These are phyloP conservation scores for Phragmites australis DNA, from an alignment of 176 grass and related monocot genomes.

Conservation along the genomic window DNA sequence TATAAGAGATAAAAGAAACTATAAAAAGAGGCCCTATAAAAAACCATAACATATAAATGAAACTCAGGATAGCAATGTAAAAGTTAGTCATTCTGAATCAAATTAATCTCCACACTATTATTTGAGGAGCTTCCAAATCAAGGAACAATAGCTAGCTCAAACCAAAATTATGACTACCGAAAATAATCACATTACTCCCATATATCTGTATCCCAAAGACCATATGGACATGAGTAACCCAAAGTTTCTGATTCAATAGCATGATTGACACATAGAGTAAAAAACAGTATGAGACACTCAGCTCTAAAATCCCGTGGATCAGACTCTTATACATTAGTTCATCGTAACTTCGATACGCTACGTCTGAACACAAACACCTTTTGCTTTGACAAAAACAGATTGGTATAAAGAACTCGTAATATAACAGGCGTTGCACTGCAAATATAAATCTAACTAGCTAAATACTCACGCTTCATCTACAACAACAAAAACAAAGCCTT, in stretches of 20 bases:
- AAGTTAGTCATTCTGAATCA: conserved; percentile 4
- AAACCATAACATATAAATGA: neutral
- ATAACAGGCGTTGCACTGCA: neutral
- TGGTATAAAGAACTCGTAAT: neutral
- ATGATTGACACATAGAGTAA: neutral
- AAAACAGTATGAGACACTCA: neutral
- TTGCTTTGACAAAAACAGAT: neutral
- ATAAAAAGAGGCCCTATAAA: neutral
- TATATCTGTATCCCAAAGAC: neutral
- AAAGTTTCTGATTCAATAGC: neutral
- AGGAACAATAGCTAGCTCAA: neutral
- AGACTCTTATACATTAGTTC: neutral
- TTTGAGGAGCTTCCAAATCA: neutral
- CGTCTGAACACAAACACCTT: neutral
- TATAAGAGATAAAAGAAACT: neutral
- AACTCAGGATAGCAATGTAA: neutral
- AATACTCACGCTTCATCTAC: neutral
- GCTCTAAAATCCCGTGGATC: neutral
- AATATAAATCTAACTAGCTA: neutral
- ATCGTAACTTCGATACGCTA: neutral
- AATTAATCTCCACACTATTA: neutral
- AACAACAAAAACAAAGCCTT: too few species aligned
- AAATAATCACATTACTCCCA: neutral
- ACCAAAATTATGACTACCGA: neutral
- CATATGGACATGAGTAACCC: neutral